Evolutionary conservation across 306 rosid species (phyloP), one percentile per base, ranked within the genome.

Genomic region (Gleditsia sinensis): DNA sequence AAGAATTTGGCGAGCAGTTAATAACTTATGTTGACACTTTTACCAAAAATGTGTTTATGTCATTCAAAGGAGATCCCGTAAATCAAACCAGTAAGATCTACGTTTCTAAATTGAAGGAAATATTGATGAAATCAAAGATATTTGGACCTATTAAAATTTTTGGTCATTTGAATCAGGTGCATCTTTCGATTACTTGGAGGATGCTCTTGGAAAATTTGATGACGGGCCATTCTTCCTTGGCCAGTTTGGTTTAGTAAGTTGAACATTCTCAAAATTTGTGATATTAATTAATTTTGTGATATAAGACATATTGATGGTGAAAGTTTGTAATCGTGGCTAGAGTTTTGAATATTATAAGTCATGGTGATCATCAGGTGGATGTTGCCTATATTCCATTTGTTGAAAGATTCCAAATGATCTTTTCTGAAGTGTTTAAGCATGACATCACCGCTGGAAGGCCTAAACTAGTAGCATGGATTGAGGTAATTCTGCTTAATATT

Each of bases 221-320:
- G 90, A 85, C 16, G 96, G 92, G 10, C 90, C 92, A 51, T 85
- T 87, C 81, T 69, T 90, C 71, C 78, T 90, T 21, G 92, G 92
- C 5, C 88, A 80, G 40, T 75, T 87, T 60, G 85, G 96, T 54
- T 70, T 77, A 89, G 92, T 90, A 70, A 72, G 77, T 82, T 40
- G 32, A 72, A 40, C 54, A 9, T 25, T 62, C 27, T 1, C n/a
- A 1, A 13, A 3, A 21, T 9, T 57, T 39, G 58, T 9, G 2
- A 28, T 28, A 28, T 4, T 28, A 28, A 28, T 4, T n/a, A n/a
- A n/a, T 28, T 4, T 28, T 2, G 32, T 28, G 32, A 28, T 28
- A 2, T 28, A 28, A 4, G 37, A 25, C 14, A 4, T 60, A 25
- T 49, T 68, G 20, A 32, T 19, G 50, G 39, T 14, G 53, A 39